These are phyloP conservation scores for Metschnikowia chrysomelidarum DNA, from an alignment of 805 yeast species.

Conservation along the genomic window DNA sequence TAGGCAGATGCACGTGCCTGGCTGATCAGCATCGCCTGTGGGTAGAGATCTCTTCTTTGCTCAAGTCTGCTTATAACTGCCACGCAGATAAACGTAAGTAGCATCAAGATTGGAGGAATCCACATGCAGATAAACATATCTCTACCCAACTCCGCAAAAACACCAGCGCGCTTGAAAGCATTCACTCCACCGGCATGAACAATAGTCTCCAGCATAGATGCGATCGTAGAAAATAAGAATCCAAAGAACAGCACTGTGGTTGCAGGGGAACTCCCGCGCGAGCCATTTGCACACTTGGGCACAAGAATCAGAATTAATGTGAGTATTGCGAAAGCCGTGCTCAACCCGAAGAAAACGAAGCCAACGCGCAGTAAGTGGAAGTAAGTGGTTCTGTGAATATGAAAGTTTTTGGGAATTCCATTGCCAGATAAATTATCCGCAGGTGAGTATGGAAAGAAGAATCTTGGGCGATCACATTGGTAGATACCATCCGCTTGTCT, in stretches of 20 bases:
- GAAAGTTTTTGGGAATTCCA: slow-evolving; percentile 51
- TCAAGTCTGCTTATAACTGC: slow-evolving; percentile 1
- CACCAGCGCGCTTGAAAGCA: slow-evolving; percentile 45
- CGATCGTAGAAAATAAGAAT: slow-evolving; percentile 42
- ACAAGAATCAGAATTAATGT: slow-evolving; percentile 43
- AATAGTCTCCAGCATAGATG: slow-evolving; percentile 52
- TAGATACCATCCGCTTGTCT: slow-evolving; percentile 17
- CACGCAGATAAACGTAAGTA: slow-evolving; percentile 15
- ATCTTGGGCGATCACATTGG: slow-evolving; percentile 20
- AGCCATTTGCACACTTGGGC: slow-evolving; percentile 9
- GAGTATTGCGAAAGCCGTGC: slow-evolving; percentile 57
- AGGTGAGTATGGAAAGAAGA: slow-evolving; percentile 36
- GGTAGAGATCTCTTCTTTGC: slow-evolving; percentile 1
- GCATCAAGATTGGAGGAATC: slow-evolving; percentile 41
- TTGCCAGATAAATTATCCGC: slow-evolving; percentile 23
- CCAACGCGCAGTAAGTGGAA: slow-evolving; percentile 60
- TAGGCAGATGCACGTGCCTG: too few relatives aligned
- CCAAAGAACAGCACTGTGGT: slow-evolving; percentile 22
- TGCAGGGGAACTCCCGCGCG: slow-evolving; percentile 12
- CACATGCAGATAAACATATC: slow-evolving; percentile 62
- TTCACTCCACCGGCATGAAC: slow-evolving; percentile 53
- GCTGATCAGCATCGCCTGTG: too few relatives aligned
- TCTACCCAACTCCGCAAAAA: slow-evolving; percentile 43
- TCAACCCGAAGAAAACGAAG: slow-evolving; percentile 40
- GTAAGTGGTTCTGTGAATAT: slow-evolving; percentile 47